These are phyloP conservation scores for Barnettozyma californica DNA, from an alignment of 805 yeast species.

Conservation along the genomic window DNA sequence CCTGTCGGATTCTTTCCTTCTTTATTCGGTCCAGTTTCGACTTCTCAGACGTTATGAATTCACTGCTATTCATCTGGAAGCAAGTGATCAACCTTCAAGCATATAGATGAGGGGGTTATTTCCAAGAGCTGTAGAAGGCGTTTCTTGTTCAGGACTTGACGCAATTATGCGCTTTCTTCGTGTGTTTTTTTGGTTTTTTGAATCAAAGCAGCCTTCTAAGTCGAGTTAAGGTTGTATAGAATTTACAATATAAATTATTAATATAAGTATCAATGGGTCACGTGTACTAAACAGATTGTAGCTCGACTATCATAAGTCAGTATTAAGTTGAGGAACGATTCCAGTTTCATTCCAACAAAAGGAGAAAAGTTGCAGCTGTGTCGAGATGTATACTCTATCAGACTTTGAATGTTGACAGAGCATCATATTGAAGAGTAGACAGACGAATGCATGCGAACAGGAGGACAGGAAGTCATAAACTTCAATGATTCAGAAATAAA, in stretches of 20 bases:
- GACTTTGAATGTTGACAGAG: neutral
- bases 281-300: neutral
- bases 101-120: neutral
- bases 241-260: no score
- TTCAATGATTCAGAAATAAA: neutral
- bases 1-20: slow-evolving; percentile 10
- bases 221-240: no score
- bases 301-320: neutral
- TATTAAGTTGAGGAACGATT: no score
- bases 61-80: neutral
- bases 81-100: neutral
- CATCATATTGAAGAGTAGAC: neutral
- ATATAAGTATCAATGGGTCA: no score
- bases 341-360: neutral
- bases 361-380: neutral
- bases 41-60: neutral
- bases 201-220: no score
- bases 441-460: neutral
- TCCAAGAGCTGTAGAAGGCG: neutral
- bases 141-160: no score
- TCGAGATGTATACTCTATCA: neutral
- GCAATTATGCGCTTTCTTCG: no score
- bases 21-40: slow-evolving; percentile 2
- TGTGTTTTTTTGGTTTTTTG: no score
- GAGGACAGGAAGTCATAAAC: neutral